A percentile compares a stretch with the other conserved stretches of the same genome.
Evolutionary conservation across 306 rosid genomes (phyloP).

Genomic region (Medicago truncatula): DNA sequence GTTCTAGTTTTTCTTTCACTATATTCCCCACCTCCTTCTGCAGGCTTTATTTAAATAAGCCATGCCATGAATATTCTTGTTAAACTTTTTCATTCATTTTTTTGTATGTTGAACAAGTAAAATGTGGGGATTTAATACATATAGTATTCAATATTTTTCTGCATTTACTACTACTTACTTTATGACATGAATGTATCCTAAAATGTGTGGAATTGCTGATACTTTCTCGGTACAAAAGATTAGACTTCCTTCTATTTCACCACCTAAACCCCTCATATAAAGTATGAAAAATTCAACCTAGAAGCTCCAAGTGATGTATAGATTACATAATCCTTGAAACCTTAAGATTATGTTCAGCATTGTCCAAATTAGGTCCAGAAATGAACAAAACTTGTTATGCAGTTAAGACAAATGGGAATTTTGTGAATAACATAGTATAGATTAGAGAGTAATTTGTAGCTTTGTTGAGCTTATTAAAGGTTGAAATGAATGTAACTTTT

Average conservation of each 20-base stretch:
- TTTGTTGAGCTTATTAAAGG: background rate
- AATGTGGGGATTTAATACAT: background rate
- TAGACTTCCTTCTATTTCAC: background rate
- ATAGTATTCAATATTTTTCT: conserved; percentile 1
- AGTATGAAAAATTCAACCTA: conserved; percentile 27
- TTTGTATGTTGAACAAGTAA: conserved; percentile 37
- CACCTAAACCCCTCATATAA: background rate
- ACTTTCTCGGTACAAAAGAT: too few relatives aligned
- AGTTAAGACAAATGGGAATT: background rate
- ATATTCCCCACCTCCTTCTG: background rate
- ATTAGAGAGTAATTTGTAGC: background rate
- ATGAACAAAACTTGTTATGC: conserved; percentile 8
- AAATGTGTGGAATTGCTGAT: background rate
- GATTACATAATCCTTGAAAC: conserved; percentile 8
- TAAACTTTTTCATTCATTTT: conserved; percentile 25
- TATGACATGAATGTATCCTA: conserved; percentile 17
- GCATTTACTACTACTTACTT: conserved; percentile 20
- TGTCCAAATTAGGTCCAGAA: conserved; percentile 10
- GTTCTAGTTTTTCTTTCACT: background rate
- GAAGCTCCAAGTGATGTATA: conserved; percentile 25
- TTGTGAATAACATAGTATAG: too few relatives aligned
- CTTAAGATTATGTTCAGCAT: background rate
- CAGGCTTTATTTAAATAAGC: background rate
- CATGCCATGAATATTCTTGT: conserved; percentile 41
- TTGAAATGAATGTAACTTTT: background rate